A percentile compares a stretch with the other conserved stretches of the same genome.
These are phyloP conservation scores for Leishmania major DNA, from an alignment of 208 protist genomes.

Conservation along the genomic window DNA sequence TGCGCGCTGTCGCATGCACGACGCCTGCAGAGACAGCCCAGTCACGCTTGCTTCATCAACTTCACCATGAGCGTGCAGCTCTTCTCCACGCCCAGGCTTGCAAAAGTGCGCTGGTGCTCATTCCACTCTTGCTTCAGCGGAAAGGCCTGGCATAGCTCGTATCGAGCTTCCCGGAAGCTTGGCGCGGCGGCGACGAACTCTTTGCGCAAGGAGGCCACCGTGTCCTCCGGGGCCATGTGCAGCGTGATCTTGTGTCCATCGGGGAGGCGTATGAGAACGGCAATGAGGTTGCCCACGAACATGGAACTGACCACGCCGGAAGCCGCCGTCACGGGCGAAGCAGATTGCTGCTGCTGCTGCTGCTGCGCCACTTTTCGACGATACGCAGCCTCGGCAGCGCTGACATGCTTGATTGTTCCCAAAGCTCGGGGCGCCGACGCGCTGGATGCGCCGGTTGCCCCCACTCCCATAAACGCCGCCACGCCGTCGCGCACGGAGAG, in stretches of 20 bases:
- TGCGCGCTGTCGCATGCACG: background rate
- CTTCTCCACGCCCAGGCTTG: constrained; percentile 51
- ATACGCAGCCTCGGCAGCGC: constrained; percentile 45
- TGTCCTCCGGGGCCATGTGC: constrained; percentile 49
- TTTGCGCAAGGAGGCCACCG: constrained; percentile 62
- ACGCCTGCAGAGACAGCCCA: background rate
- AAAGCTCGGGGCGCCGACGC: background rate
- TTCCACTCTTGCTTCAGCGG: constrained; percentile 49
- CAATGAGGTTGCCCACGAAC: constrained; percentile 41
- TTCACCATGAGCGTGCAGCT: constrained; percentile 68
- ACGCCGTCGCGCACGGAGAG: constrained; percentile 69
- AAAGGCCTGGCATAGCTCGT: constrained; percentile 83
- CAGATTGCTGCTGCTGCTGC: background rate
- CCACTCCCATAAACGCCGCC: constrained; percentile 47
- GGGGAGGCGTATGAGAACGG: constrained; percentile 74
- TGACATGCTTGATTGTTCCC: constrained; percentile 50
- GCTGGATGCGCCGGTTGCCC: background rate
- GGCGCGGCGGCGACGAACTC: constrained; percentile 64
- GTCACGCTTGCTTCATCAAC: constrained; percentile 12
- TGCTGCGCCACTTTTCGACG: constrained; percentile 5
- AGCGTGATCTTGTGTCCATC: constrained; percentile 63
- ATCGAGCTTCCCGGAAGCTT: constrained; percentile 38
- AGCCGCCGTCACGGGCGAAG: background rate
- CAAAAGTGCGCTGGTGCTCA: constrained; percentile 70
- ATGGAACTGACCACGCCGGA: background rate